phyloP scores from a whole-genome alignment of 1,284 basidiomycete species.

The Mycosarcoma mackinlayi region DNA sequence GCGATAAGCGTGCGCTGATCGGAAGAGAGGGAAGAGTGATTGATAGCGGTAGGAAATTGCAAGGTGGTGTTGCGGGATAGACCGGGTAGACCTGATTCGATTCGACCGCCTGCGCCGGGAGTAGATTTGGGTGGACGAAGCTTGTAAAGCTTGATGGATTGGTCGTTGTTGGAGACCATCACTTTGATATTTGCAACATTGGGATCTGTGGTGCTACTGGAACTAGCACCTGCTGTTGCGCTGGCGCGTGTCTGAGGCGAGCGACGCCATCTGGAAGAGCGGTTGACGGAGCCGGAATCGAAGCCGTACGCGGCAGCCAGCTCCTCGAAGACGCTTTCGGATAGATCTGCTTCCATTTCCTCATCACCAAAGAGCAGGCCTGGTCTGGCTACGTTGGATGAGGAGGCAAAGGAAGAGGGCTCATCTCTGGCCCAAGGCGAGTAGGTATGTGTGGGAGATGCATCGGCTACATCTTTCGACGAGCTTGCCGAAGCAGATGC shows the following conservation, averaged over 20 bases:
- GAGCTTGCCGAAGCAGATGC: conserved; percentile 2
- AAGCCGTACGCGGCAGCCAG: conserved; percentile 43
- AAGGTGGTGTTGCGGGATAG: conserved; percentile 68
- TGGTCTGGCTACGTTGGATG: conserved; percentile 16
- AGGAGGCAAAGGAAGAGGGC: conserved; percentile 16
- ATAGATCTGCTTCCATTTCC: conserved; percentile 42
- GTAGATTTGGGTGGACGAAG: conserved; percentile 48
- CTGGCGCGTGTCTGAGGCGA: conserved; percentile 1
- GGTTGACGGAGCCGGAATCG: conserved; percentile 32
- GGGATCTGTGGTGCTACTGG: background rate
- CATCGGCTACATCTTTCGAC: conserved; percentile 25
- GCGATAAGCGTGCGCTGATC: conserved; percentile 84
- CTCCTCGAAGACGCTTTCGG: conserved; percentile 45
- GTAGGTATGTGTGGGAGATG: background rate
- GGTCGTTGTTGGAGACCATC: conserved; percentile 84
- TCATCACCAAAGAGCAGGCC: conserved; percentile 40
- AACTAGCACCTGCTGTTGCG: background rate
- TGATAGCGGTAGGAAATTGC: conserved; percentile 51
- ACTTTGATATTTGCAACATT: conserved; percentile 67
- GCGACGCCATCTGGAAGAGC: conserved; percentile 23
- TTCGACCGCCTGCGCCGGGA: conserved; percentile 64
- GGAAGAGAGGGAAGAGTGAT: conserved; percentile 74
- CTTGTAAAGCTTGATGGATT: conserved; percentile 75
- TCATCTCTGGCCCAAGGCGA: conserved; percentile 36
- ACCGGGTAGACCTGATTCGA: conserved; percentile 72